Base-by-base conservation (phyloP, 768 basidiomycete species). In the Rhizopogon vesiculosus region DNA sequence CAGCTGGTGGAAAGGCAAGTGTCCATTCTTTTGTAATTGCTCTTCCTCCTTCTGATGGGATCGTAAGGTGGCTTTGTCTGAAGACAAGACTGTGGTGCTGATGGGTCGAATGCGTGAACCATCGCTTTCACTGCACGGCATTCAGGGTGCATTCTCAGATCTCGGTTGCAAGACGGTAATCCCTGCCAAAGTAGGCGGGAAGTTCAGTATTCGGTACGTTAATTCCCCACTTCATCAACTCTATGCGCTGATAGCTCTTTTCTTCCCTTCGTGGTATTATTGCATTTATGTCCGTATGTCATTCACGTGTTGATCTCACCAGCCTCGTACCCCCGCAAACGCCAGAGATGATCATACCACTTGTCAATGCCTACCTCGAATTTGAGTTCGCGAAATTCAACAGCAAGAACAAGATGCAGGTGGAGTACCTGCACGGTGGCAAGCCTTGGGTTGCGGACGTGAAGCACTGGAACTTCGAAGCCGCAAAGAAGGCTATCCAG, bases 21-120 rank as follows among this genome's bases (percentile, higher is more conserved):
- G 10, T 13, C 2, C 10, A 31, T n/a, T 2, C 9, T 13, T 41
- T 44, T 48, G 28, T n/a, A 10, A 12, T 38, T 28, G 54, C 13
- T 18, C 42, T 7, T 16, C 5, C 51, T 61, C 7, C 60, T 4
- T 28, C 42, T 40, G 40, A 35, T 16, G 3, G 16, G 25, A 48
- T n/a, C 5, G 15, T 44, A 29, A 69, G 60, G 85, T 92, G 61
- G 85, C 89, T 2, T 67, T 97, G 22, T 86, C 85, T 2, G 74
- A 81, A 5, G 86, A 94, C 69, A 95, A 93, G 69, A 85, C 85
- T 31, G 69, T 74, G 9, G 82, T 89, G 19, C 76, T 98, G 40
- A 98, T 96, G 94, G 92, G 90, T 40, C 85, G 93, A 62, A 98
- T 98, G 95, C 84, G 93, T 35, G 76, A 82, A 62, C 91, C 95